phyloP scores from a whole-genome alignment of 2,329 filamentous ascomycete genomes.

The Aspergillus novoparasiticus region DNA sequence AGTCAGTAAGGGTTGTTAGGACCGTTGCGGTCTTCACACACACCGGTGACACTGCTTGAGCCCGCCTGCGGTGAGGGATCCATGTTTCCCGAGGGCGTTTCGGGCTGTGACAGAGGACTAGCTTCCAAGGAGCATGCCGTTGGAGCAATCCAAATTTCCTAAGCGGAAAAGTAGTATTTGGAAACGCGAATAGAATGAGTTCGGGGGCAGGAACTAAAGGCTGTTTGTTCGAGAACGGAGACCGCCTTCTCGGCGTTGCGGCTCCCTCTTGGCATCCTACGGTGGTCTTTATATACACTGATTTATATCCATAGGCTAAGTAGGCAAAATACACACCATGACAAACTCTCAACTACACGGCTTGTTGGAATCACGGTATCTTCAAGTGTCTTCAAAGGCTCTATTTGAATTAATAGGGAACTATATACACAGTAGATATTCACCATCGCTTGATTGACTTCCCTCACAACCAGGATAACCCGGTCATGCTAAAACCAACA shows the following conservation, averaged over 20 bases:
- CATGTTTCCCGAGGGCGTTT: conserved; percentile 40
- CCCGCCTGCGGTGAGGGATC: conserved; percentile 54
- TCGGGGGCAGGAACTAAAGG: not conserved
- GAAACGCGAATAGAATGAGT: not conserved
- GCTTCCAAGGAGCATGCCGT: conserved; percentile 32
- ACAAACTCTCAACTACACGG: not conserved
- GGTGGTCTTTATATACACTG: not conserved
- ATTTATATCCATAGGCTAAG: no score
- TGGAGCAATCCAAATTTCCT: conserved; percentile 10
- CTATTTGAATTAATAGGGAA: conserved; percentile 4
- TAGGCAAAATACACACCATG: no score
- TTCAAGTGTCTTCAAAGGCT: not conserved
- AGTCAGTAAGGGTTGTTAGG: not conserved
- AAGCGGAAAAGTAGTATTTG: not conserved
- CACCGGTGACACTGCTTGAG: conserved; percentile 75
- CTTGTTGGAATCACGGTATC: not conserved
- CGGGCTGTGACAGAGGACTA: conserved; percentile 21
- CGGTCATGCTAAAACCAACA: not conserved
- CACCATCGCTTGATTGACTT: not conserved
- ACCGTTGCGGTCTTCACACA: conserved; percentile 22
- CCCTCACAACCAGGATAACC: not conserved
- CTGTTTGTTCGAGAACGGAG: conserved; percentile 6
- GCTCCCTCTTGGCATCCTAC: conserved; percentile 9
- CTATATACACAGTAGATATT: conserved; percentile 8
- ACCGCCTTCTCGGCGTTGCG: conserved; percentile 19